Percentiles rank a stretch among this genome's conserved stretches.
Conservation (phyloP, 768 basidiomycete species). For the Cubamyces sp. region DNA sequence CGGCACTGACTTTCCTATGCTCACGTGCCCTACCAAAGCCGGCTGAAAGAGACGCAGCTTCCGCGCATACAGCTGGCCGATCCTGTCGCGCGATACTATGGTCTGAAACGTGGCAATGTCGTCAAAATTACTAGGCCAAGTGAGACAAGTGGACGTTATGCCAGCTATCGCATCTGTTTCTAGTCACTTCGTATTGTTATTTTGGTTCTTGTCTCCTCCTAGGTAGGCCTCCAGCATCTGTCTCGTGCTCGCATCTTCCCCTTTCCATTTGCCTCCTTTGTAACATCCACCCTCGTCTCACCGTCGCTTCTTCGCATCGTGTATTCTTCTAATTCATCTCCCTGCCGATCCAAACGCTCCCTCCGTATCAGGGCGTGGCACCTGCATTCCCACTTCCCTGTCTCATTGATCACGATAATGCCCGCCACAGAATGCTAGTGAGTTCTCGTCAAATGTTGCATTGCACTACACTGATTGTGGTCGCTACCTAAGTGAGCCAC, state of each 20-base stretch:
- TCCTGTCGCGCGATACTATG: conserved; percentile 98
- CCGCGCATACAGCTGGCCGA: conserved; percentile 96
- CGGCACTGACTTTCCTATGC: conserved; percentile 8
- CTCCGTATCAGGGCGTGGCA: background rate
- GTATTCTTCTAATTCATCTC: conserved; percentile 1
- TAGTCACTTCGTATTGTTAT: conserved; percentile 35
- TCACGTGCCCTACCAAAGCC: conserved; percentile 52
- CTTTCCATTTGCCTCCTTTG: conserved; percentile 10
- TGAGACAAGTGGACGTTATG: conserved; percentile 94
- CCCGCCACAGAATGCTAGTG: background rate
- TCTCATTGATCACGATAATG: background rate
- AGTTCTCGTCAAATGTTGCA: background rate
- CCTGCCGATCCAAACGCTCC: background rate
- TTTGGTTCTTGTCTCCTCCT: background rate
- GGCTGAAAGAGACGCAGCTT: conserved; percentile 95
- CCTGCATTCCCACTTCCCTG: background rate
- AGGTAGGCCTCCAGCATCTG: too few relatives aligned
- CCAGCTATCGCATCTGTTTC: conserved; percentile 91
- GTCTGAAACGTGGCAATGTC: conserved; percentile 91
- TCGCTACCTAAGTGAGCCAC: too few relatives aligned
- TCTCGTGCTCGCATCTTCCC: background rate
- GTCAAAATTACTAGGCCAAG: conserved; percentile 98
- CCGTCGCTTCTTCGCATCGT: conserved; percentile 18
- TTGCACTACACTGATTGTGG: too few relatives aligned
- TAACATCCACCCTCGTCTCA: conserved; percentile 15